A percentile compares a stretch with the other conserved stretches of the same genome.
Conservation (phyloP, 2,329 filamentous ascomycete genomes). For the Fusarium mundagurra region DNA sequence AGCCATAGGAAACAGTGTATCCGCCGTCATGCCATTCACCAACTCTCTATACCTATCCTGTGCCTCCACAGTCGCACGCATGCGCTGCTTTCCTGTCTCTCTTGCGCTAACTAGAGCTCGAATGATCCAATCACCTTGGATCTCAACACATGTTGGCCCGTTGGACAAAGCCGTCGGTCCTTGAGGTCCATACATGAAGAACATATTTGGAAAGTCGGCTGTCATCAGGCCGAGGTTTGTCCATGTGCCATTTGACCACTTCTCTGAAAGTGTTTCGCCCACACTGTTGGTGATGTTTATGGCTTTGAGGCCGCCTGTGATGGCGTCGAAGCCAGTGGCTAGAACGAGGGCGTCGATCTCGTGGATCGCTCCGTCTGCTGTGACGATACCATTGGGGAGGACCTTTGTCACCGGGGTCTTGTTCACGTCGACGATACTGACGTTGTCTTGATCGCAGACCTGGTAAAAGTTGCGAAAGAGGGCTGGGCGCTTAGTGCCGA, state of each 20-base stretch:
- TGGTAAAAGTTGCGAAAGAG: slow-evolving; percentile 8
- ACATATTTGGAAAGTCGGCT: not conserved
- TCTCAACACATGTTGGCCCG: not conserved
- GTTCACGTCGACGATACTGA: slow-evolving; percentile 6
- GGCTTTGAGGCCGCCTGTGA: not conserved
- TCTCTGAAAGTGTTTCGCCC: not conserved
- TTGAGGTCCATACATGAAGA: not conserved
- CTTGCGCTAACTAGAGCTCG: rapidly evolving
- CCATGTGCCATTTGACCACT: not conserved
- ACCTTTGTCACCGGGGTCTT: not conserved
- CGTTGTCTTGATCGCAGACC: slow-evolving; percentile 13
- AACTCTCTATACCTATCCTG: not conserved
- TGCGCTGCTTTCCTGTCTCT: not conserved
- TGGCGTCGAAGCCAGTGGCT: slow-evolving; percentile 22
- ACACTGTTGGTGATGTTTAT: not conserved
- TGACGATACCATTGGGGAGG: not conserved
- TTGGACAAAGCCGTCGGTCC: not conserved
- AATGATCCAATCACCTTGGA: not conserved
- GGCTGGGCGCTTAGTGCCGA: slow-evolving; percentile 1
- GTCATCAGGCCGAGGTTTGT: not conserved
- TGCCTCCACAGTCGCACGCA: not conserved
- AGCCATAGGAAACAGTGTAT: not conserved
- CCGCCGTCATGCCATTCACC: not conserved
- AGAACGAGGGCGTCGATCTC: slow-evolving; percentile 1
- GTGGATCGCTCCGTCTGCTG: not conserved